Evolutionary conservation across 169 alveolate species (phyloP), one percentile per base, ranked within the genome.

Genomic region (Eimeria acervulina): DNA sequence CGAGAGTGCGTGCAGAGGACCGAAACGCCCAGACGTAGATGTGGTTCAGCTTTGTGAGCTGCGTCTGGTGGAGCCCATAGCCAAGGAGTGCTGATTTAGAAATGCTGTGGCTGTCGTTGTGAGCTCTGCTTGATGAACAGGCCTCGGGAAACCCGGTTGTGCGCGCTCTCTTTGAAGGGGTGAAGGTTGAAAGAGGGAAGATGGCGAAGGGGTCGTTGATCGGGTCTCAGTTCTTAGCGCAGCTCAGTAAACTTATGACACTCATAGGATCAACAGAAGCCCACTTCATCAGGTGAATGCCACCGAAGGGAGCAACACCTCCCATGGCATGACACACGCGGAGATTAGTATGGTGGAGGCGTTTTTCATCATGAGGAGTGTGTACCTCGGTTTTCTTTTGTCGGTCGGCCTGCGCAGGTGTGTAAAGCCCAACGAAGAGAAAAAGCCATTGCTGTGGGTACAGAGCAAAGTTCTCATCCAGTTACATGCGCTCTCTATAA

Each of bases 191-290:
- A 93, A 97, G 97, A 84, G 99, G 99, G 26, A 98, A 98, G 95
- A 96, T 98, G 97, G 99, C 99, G 7, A 98, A 98, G 96, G 99
- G 99, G 1, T 97, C 97, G 61, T 89, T 98, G 68, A 98, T 98
- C 90, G 99, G 99, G 55, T 98, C 99, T 12, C 99, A 98, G 97
- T 98, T 98, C 94, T 83, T 98, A 97, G 97, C 96, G 21, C 99
- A 98, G 80, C 93, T 98, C 26, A 98, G 97, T 61, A 89, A 98
- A 10, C 95, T 98, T 40, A 98, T 98, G 99, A 44, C 97, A 2
- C 95, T 98, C 38, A 98, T 98, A 47, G 97, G 97, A 17, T 97
- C 98, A 90, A 98, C 99, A 33, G 99, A 98, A 81, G 97, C 99
- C 12, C 99, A 98, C 95, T 98, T 98, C 90, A 97, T 98, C 91